Percentiles rank a stretch among this genome's conserved stretches.
phyloP scores from a whole-genome alignment of 768 basidiomycete genomes.

The Amanita polypyramis region DNA sequence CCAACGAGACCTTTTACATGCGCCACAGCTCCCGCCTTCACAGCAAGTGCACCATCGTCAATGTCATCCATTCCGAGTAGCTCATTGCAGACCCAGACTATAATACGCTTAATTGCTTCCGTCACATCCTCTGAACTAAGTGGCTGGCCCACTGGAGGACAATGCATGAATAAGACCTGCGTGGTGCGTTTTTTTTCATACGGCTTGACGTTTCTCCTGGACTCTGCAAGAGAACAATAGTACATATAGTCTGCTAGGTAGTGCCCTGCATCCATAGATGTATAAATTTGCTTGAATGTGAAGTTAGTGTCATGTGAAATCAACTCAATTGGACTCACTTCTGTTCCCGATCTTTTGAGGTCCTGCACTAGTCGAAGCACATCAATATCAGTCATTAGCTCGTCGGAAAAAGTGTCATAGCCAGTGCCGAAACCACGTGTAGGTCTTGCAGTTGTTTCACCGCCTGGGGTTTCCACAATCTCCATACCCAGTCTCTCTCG shows the following conservation, averaged over 20 bases:
- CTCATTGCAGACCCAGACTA: conserved; percentile 48
- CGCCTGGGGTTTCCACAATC: conserved; percentile 19
- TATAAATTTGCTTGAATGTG: conserved; percentile 45
- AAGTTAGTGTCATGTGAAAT: conserved; percentile 1
- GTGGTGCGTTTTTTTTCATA: conserved; percentile 31
- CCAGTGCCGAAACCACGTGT: conserved; percentile 33
- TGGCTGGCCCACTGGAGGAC: conserved; percentile 58
- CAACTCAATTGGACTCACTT: conserved; percentile 23
- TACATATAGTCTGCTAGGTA: conserved; percentile 72
- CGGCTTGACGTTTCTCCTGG: conserved; percentile 36
- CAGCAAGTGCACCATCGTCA: conserved; percentile 13
- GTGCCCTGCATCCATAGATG: conserved; percentile 68
- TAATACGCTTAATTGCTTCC: conserved; percentile 48
- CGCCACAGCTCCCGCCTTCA: conserved; percentile 5
- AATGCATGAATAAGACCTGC: conserved; percentile 61
- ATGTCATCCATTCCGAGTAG: conserved; percentile 24
- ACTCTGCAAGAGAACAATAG: conserved; percentile 67
- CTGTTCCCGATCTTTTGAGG: conserved; percentile 38
- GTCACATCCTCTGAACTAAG: conserved; percentile 57
- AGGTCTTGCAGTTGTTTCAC: conserved; percentile 26
- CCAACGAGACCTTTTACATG: conserved; percentile 2
- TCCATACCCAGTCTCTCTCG: conserved; percentile 24
- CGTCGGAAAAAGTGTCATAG: conserved; percentile 47
- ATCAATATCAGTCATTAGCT: conserved; percentile 50
- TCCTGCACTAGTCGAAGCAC: conserved; percentile 47